These are phyloP conservation scores for Yarrowia keelungensis DNA, from an alignment of 805 yeast genomes.

Conservation along the genomic window DNA sequence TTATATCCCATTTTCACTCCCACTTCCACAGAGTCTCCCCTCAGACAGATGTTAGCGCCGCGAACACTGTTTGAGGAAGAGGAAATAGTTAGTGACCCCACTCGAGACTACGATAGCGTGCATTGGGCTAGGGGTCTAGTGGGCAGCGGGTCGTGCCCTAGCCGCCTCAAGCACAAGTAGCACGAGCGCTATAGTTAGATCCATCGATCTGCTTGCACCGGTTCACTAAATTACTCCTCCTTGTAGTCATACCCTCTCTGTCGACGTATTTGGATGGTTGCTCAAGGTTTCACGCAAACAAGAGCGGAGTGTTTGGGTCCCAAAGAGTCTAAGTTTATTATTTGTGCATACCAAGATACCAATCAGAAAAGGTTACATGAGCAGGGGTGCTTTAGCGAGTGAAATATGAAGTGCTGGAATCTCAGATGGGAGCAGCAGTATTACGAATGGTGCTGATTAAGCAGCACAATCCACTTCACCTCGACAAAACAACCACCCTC, in stretches of 20 bases:
- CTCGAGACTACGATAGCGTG: neutral
- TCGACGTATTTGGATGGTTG: slow-evolving; percentile 2
- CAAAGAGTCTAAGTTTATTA: slow-evolving; percentile 19
- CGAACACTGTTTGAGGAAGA: neutral
- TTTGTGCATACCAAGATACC: slow-evolving; percentile 23
- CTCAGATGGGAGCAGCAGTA: too few relatives aligned
- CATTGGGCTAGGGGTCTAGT: slow-evolving; percentile 12
- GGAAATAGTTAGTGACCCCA: slow-evolving; percentile 15
- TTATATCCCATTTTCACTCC: too few relatives aligned
- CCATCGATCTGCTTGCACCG: too few relatives aligned
- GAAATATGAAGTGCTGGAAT: neutral
- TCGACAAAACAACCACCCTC: neutral
- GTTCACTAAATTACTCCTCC: too few relatives aligned
- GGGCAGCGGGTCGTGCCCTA: too few relatives aligned
- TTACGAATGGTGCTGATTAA: neutral
- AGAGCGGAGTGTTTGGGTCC: slow-evolving; percentile 32
- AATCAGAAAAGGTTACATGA: slow-evolving; percentile 19
- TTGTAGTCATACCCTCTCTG: too few relatives aligned
- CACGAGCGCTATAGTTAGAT: too few relatives aligned
- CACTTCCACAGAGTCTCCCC: too few relatives aligned
- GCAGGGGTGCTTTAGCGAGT: slow-evolving; percentile 34
- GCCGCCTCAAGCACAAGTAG: too few relatives aligned
- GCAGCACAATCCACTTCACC: too few relatives aligned
- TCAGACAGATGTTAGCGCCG: neutral
- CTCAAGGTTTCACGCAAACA: slow-evolving; percentile 11